Evolutionary conservation across 2,329 filamentous ascomycete genomes (phyloP), one percentile per base, ranked within the genome.

Genomic region (Penicillium sp.): DNA sequence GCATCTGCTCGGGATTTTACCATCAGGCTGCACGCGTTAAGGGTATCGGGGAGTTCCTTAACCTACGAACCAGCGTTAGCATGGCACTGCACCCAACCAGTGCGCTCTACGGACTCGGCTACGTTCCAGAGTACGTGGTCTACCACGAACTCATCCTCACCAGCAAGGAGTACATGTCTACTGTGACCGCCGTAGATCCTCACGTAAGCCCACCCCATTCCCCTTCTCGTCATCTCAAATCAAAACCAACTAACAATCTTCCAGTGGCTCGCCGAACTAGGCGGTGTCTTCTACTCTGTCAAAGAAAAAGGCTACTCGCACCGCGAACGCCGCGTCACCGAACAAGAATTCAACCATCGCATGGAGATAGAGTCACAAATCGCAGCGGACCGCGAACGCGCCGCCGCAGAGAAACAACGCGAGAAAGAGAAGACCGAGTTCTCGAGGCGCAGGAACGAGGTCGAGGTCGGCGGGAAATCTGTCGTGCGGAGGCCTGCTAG

Each of bases 141-240:
- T 99, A 99, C 78, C 95, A 99, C 82, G 95, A 99, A 78, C 86
- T 99, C 62, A 97, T 99, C 70, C 87, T 99, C 64, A 99, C 95
- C 0, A 92, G 90, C 61, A 97, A 97, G 75, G 95, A 98, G 75
- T 99, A 98, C 81, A 97, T 99, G 88, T 96, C 92, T 3, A 97
- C 92, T 5, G 95, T 99, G 9, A 99, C 95, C 5, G 88, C 92
- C 1, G 95, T 99, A 1, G 95, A 99, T 75, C 94, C 95, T 56
- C 92, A 96, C 75, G 79, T 81, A 77, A 76, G 79, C 74, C 48
- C 9, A 8, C 15, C 61, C 50, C 29, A 11, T 30, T 26, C 17
- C 38, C 15, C 15, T 41, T 21, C 35, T 23, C 30, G 50, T 8
- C 19, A 26, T 35, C 54, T 6, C 13, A 7, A 5, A 3, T 31